These are phyloP conservation scores for Pisolithus thermaeus DNA, from an alignment of 1,284 basidiomycete species.

Conservation along the genomic window DNA sequence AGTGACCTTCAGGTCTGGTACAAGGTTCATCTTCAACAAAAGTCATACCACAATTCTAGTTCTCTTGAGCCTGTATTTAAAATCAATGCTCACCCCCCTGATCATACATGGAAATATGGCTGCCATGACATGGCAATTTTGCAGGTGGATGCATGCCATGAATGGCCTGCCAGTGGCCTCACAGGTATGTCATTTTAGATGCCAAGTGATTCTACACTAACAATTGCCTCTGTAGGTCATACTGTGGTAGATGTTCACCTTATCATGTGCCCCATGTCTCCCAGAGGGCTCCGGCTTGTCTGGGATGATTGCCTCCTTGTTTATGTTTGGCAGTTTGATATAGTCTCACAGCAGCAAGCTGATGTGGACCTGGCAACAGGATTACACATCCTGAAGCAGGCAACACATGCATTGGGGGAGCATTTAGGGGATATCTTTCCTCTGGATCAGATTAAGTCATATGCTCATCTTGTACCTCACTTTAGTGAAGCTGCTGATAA, in stretches of 20 bases:
- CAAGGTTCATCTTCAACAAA: slow-evolving; percentile 5
- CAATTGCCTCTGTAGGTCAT: neutral
- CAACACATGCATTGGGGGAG: neutral
- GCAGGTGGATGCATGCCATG: slow-evolving; percentile 10
- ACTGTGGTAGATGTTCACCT: slow-evolving; percentile 4
- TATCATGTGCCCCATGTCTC: slow-evolving; percentile 18
- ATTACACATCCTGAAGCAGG: slow-evolving; percentile 11
- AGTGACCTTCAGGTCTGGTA: slow-evolving; percentile 4
- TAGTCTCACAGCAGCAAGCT: slow-evolving; percentile 1
- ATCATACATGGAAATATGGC: slow-evolving; percentile 13
- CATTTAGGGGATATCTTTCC: too few relatives aligned
- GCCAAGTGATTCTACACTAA: too few relatives aligned
- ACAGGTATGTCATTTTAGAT: slow-evolving; percentile 11
- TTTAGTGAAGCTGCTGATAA: too few relatives aligned
- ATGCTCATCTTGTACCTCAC: too few relatives aligned
- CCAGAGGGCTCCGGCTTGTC: neutral
- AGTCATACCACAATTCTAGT: neutral
- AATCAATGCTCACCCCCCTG: neutral
- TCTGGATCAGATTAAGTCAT: too few relatives aligned
- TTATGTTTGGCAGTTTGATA: slow-evolving; percentile 19
- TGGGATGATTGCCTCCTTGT: slow-evolving; percentile 3
- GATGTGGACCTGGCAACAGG: too few relatives aligned
- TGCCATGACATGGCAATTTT: slow-evolving; percentile 20
- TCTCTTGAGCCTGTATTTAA: neutral
- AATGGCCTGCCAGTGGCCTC: slow-evolving; percentile 23